Base-by-base conservation (phyloP, 371 early-diverging fungal genomes). In the Rhizopus arrhizus region DNA sequence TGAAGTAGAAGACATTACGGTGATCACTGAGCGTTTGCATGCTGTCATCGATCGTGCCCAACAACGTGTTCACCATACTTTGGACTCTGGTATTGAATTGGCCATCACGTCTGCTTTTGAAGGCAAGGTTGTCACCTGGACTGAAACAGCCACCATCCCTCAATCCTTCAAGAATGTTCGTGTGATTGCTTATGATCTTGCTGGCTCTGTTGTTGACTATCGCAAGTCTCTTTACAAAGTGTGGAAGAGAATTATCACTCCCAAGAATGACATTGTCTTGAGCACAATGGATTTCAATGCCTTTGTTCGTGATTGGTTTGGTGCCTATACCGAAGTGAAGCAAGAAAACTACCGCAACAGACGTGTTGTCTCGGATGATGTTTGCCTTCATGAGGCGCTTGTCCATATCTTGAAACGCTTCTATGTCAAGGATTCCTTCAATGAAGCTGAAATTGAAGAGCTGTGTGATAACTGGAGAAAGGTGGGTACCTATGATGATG, bases 51-150 rank as follows among this genome's bases (percentile, higher is more conserved):
- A 55, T n/a, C 72, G 74, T 43, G 64, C 74, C 56, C 64, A 65
- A 49, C 53, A 68, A 4, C 72, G 74, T 50, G 55, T 70, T 10
- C 43, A 59, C 15, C 70, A 74, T 22, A 66, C 72, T 10, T 56
- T 77, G n/a, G 72, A 74, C 28, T 22, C 59, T 34, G 63, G 72
- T 15, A 61, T 72, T n/a, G 62, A 59, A 9, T 49, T 65, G 40
- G 69, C 74, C 15, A 63, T 77, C 16, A 51, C 65, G 8, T 60
- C 70, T 58, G 74, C 74, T 9, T 74, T 74, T 51, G 74, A 74
- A 68, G 74, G 78, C 49, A 77, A 77, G 61, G 62, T 68, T 5
- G 59, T 74, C 11, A 70, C 78, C 16, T 74, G 74, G 78, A 63
- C 74, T 28, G 78, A 77, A 58, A 66, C 70, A 2, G 47, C 72